These are phyloP conservation scores for Gaertneriomyces semiglobifer DNA, from an alignment of 192 early-diverging fungal genomes.

Conservation along the genomic window DNA sequence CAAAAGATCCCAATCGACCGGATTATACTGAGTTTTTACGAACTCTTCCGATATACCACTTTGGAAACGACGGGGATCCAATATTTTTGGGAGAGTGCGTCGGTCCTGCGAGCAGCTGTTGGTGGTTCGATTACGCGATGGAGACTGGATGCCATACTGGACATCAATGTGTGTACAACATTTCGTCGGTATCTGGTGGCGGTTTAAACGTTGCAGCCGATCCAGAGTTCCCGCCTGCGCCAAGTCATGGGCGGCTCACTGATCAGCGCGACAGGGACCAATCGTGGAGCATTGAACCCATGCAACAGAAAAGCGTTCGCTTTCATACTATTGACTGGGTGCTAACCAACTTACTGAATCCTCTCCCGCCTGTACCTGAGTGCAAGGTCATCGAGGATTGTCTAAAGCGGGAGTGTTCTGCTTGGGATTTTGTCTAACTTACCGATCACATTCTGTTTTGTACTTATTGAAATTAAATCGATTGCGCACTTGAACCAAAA, in stretches of 20 bases:
- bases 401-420: constrained; percentile 7
- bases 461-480: no score
- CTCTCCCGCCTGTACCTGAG: constrained; percentile 37
- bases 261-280: neutral
- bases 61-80: constrained; percentile 89
- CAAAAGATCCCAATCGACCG: constrained; percentile 46
- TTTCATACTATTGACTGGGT: constrained; percentile 77
- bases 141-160: constrained; percentile 87
- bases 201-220: neutral
- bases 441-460: no score
- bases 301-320: constrained; percentile 50
- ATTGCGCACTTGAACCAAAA: no score
- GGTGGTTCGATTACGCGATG: constrained; percentile 68
- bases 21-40: constrained; percentile 51
- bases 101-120: constrained; percentile 61
- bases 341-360: constrained; percentile 63
- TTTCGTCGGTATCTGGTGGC: neutral
- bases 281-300: neutral
- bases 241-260: neutral
- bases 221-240: neutral
- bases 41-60: constrained; percentile 76
- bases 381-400: constrained; percentile 61
- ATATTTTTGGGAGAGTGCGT: constrained; percentile 84
- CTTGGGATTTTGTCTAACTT: constrained; percentile 5
- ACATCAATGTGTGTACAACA: constrained; percentile 40